phyloP scores from a whole-genome alignment of 768 basidiomycete species.

The Clavulina sp. region DNA sequence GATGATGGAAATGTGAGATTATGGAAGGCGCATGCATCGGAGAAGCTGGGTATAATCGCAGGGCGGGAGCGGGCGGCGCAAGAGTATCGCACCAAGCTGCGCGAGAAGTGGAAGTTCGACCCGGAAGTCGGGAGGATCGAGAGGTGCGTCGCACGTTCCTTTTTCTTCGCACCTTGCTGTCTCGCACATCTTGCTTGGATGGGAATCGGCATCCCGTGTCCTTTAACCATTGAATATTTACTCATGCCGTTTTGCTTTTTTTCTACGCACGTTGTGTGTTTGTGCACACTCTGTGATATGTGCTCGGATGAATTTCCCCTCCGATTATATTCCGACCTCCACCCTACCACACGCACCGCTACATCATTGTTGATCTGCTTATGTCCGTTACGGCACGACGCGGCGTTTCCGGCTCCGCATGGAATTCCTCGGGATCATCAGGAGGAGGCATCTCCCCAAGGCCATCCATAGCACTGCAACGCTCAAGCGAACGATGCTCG shows the following conservation, averaged over 20 bases:
- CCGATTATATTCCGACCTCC: no score
- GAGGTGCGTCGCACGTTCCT: conserved; percentile 31
- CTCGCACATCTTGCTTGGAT: not conserved
- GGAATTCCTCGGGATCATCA: no score
- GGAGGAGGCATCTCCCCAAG: conserved; percentile 72
- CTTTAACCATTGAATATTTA: no score
- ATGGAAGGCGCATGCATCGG: conserved; percentile 88
- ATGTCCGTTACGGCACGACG: not conserved
- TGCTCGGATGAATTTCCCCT: no score
- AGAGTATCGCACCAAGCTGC: conserved; percentile 80
- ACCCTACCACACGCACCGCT: no score
- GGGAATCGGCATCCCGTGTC: no score
- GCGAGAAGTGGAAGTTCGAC: conserved; percentile 79
- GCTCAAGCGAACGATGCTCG: conserved; percentile 87
- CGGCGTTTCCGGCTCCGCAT: no score
- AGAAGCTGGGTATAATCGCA: conserved; percentile 80
- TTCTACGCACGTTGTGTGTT: no score
- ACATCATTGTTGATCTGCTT: no score
- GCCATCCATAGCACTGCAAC: conserved; percentile 75
- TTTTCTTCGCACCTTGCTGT: not conserved
- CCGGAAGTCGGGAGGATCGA: conserved; percentile 62
- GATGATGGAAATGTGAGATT: conserved; percentile 91
- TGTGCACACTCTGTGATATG: no score
- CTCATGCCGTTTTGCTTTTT: not conserved
- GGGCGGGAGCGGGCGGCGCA: conserved; percentile 79